Evolutionary conservation across 2,329 filamentous ascomycete genomes (phyloP).

Genomic region (Corinectria fuckeliana): DNA sequence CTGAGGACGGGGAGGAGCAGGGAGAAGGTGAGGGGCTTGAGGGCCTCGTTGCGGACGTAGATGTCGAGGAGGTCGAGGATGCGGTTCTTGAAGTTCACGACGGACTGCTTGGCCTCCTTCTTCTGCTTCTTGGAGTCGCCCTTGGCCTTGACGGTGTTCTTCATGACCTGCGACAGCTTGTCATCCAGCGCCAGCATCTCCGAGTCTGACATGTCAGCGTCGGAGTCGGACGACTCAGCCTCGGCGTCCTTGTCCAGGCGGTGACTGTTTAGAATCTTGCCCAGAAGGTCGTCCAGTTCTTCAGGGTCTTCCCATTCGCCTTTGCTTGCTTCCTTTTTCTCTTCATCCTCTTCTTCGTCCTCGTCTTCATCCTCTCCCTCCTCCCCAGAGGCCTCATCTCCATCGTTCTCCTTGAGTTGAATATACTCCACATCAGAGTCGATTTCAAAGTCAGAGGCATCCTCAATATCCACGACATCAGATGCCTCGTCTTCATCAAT

Average conservation of each 20-base stretch:
- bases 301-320: conserved; percentile 53
- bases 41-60: conserved; percentile 80
- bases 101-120: conserved; percentile 85
- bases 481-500: conserved; percentile 50
- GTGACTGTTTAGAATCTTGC: conserved; percentile 77
- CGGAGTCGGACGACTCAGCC: conserved; percentile 64
- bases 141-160: conserved; percentile 69
- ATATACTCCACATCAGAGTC: conserved; percentile 59
- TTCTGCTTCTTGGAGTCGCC: conserved; percentile 80
- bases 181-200: conserved; percentile 91
- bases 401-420: conserved; percentile 51
- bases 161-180: conserved; percentile 85
- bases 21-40: conserved; percentile 69
- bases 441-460: conserved; percentile 45
- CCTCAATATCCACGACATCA: conserved; percentile 49
- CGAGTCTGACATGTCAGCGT: conserved; percentile 91
- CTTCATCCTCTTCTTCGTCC: conserved; percentile 50
- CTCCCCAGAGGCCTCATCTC: conserved; percentile 48
- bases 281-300: conserved; percentile 75
- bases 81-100: conserved; percentile 94
- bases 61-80: conserved; percentile 87
- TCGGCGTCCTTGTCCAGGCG: conserved; percentile 64
- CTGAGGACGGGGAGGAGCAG: conserved; percentile 78
- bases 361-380: conserved; percentile 49
- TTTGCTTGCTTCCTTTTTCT: conserved; percentile 52